Conservation (phyloP, 2,329 filamentous ascomycete species). For the Botrytis galanthina region DNA sequence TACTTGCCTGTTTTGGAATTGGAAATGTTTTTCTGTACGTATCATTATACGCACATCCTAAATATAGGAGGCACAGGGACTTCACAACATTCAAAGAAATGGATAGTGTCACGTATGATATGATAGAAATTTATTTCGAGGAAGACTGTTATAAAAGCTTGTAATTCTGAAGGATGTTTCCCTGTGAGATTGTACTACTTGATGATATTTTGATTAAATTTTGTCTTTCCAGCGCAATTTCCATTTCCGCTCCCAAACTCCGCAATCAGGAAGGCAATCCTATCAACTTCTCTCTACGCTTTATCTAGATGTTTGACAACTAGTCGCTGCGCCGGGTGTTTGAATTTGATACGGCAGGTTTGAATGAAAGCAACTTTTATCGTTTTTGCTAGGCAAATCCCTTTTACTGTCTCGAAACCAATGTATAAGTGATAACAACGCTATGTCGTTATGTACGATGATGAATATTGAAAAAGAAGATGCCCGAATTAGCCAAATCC, state of each 20-base stretch:
- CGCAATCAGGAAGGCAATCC: neutral
- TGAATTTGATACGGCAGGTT: neutral
- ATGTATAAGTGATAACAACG: neutral
- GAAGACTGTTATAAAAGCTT: neutral
- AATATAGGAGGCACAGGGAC: neutral
- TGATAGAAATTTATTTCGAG: neutral
- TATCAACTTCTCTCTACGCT: neutral
- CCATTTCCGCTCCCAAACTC: neutral
- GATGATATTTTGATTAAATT: neutral
- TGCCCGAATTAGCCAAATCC: neutral
- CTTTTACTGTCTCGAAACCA: neutral
- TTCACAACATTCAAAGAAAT: neutral
- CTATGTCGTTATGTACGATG: neutral
- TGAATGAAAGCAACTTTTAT: neutral
- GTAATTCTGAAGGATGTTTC: neutral
- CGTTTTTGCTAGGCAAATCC: neutral
- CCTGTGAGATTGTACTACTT: neutral
- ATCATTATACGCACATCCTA: neutral
- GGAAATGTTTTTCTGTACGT: neutral
- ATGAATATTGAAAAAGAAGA: neutral
- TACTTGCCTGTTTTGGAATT: slow-evolving; percentile 5
- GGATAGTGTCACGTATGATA: neutral
- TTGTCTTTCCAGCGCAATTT: neutral
- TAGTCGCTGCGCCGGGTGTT: neutral
- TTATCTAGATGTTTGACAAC: neutral